Evolutionary conservation across 2,329 filamentous ascomycete species (phyloP), one percentile per base, ranked within the genome.

Genomic region (Graphilbum ipis-grandicollis): DNA sequence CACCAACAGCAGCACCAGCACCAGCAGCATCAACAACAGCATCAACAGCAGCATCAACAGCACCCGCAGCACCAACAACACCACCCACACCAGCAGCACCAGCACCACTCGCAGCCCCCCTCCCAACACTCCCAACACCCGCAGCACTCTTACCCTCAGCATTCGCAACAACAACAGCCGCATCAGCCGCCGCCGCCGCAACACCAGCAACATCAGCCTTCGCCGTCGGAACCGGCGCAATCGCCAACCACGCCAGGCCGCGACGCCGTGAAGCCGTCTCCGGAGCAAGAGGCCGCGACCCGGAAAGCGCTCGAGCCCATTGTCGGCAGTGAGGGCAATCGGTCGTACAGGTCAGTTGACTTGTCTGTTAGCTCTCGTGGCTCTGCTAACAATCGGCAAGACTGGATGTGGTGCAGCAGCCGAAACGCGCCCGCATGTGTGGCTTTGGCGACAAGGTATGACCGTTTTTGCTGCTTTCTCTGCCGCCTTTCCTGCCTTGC

Each of bases 371-470:
- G 39, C 40, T 39, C 39, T 17, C 5, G 33, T 15, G 29, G 3
- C n/a, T n/a, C n/a, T n/a, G n/a, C n/a, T n/a, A n/a, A n/a, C n/a
- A n/a, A n/a, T n/a, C 37, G 37, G 34, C 42, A 45, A 79, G 75
- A 43, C 68, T 93, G 35, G 65, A 77, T 46, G 83, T 94, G 41
- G 75, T 82, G 46, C 90, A 98, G 60, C 85, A 96, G 56, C 90
- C 90, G 35, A 69, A 83, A 49, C 75, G 90, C 49, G 90, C 90
- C 46, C 81, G 90, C 43, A 96, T 96, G 90, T 98, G 90, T 61
- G 90, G 90, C 8, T 98, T 96, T 60, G 90, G 90, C 43, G 90
- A 98, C 63, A 98, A 96, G 70, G 83, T 90, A 59, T 21, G 39
- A 61, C 48, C 32, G 17, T 32, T 32, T 14, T 26, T 12, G 39